Evolutionary conservation across 108 stramenopile species (phyloP).

Genomic region (Skeletonema tropicum): DNA sequence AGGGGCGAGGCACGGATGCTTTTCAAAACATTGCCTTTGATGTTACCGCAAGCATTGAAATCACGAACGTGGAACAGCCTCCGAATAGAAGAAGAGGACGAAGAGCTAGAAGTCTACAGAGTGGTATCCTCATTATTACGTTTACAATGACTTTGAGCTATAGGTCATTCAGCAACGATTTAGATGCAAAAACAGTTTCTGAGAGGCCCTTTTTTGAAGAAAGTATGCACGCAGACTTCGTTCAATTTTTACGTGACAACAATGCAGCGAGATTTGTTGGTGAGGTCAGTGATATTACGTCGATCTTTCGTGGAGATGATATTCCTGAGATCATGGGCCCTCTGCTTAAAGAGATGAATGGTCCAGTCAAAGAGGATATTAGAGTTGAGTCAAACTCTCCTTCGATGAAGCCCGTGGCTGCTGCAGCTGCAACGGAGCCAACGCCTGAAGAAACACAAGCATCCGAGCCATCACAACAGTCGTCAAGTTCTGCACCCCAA

Average conservation of each 20-base stretch:
- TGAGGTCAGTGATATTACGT: constrained; percentile 13
- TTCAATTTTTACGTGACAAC: constrained; percentile 23
- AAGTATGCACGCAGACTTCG: constrained; percentile 10
- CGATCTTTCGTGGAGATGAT: constrained; percentile 32
- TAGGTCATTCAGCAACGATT: constrained; percentile 14
- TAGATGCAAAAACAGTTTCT: constrained; percentile 25
- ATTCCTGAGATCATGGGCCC: constrained; percentile 10
- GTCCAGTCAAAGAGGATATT: neutral
- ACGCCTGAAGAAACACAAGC: neutral
- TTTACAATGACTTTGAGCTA: constrained; percentile 37
- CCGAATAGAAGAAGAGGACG: neutral
- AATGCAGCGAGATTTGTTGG: constrained; percentile 22
- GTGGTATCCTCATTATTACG: constrained; percentile 18
- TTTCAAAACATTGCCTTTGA: constrained; percentile 42
- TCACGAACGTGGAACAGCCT: constrained; percentile 10
- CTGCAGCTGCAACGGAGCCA: neutral
- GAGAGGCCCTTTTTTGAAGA: constrained; percentile 34
- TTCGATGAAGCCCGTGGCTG: neutral
- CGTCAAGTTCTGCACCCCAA: neutral
- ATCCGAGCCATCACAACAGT: neutral
- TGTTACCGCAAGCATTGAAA: constrained; percentile 29
- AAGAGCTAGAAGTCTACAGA: constrained; percentile 9
- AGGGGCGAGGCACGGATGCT: constrained; percentile 26
- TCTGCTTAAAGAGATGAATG: neutral
- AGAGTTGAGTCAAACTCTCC: neutral